A percentile compares a stretch with the other conserved stretches of the same genome.
These are phyloP conservation scores for Aspergillus steynii DNA, from an alignment of 495 filamentous ascomycete species.

Conservation along the genomic window DNA sequence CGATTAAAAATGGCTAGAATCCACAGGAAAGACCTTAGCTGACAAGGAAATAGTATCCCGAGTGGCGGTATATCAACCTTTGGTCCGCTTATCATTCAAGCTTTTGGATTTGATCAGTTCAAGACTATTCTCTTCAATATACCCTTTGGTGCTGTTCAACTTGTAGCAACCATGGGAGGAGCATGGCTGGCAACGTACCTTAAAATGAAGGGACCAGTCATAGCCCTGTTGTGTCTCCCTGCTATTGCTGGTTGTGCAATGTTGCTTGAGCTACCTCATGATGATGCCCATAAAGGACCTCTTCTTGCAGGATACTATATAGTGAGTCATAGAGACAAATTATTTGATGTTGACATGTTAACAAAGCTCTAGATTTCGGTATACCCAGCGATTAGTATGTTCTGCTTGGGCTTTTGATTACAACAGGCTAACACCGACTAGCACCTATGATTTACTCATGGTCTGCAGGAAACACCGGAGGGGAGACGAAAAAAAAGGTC, in stretches of 20 bases:
- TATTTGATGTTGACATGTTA: background rate
- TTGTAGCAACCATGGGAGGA: constrained; percentile 58
- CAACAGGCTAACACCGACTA: constrained; percentile 34
- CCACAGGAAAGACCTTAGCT: constrained; percentile 14
- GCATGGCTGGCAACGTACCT: constrained; percentile 54
- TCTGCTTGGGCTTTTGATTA: background rate
- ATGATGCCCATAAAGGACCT: constrained; percentile 43
- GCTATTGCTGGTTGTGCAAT: constrained; percentile 59
- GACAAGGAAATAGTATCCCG: constrained; percentile 48
- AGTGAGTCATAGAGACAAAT: constrained; percentile 19
- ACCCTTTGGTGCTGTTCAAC: constrained; percentile 61
- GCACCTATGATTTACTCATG: constrained; percentile 64
- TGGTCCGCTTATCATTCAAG: constrained; percentile 62
- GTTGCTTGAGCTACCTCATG: constrained; percentile 51
- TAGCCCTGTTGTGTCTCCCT: constrained; percentile 55
- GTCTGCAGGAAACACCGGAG: constrained; percentile 62
- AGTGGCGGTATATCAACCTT: constrained; percentile 64
- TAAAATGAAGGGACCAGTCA: constrained; percentile 57
- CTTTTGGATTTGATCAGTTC: constrained; percentile 61
- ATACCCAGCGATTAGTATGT: constrained; percentile 54
- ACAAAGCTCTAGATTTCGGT: constrained; percentile 48
- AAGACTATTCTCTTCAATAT: constrained; percentile 66
- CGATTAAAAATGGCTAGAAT: background rate
- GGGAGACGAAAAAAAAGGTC: constrained; percentile 64
- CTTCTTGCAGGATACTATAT: constrained; percentile 62